Conservation (phyloP, 2,329 filamentous ascomycete genomes). For the Ploettnerulaceae sp. region DNA sequence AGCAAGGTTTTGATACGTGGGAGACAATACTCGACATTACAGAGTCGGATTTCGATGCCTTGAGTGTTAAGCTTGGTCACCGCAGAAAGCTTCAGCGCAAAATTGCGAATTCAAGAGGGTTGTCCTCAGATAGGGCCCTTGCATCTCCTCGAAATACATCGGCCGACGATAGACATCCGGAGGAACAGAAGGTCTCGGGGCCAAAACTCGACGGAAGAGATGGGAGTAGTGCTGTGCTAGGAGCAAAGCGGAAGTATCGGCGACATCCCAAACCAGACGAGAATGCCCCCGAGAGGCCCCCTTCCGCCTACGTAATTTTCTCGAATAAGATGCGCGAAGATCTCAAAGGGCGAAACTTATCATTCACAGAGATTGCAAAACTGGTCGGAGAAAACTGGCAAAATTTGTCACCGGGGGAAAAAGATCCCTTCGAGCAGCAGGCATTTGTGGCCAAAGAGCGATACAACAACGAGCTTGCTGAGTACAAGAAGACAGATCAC, state of each 20-base stretch:
- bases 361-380: constrained; percentile 80
- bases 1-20: constrained; percentile 83
- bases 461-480: constrained; percentile 65
- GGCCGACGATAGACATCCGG: constrained; percentile 55
- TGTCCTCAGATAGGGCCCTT: constrained; percentile 38
- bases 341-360: constrained; percentile 68
- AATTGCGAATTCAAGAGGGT: constrained; percentile 68
- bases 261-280: constrained; percentile 78
- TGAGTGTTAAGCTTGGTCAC: constrained; percentile 77
- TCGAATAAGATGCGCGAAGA: constrained; percentile 80
- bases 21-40: constrained; percentile 79
- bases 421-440: constrained; percentile 68
- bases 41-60: constrained; percentile 71
- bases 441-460: constrained; percentile 70
- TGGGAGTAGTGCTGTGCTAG: constrained; percentile 38
- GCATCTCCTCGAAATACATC: constrained; percentile 39
- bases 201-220: constrained; percentile 41
- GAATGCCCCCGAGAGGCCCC: constrained; percentile 72
- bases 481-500: constrained; percentile 72
- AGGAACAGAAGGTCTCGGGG: constrained; percentile 47
- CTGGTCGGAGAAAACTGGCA: constrained; percentile 81
- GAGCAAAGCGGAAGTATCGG: constrained; percentile 67
- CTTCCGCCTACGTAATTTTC: constrained; percentile 80
- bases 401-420: constrained; percentile 58
- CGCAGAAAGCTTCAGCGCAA: constrained; percentile 80